Base-by-base conservation (phyloP, 164 flowering plant species). In the Houttuynia cordata region DNA sequence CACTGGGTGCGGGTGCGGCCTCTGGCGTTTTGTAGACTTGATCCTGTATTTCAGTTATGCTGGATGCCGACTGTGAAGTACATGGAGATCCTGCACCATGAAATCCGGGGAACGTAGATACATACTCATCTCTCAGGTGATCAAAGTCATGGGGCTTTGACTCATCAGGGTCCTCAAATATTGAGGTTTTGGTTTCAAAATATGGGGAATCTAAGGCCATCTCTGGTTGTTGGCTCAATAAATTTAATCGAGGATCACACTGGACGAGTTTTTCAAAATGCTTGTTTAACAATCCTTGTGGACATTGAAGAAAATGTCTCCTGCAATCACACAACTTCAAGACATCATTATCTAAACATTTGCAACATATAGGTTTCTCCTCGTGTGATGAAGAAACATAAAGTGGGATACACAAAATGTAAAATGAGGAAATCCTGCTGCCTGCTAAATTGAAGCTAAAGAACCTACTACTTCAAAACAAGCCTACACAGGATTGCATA, bases 201-300 rank as follows among this genome's bases (percentile, higher is more conserved):
- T 62, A 80, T 45, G 85, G 93, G 21, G 86, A 78, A 24, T 86
- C 91, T 70, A 88, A 61, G 49, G 61, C 71, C 23, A 78, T 74
- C 53, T 84, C 89, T 56, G 60, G 61, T 40, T 56, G 66, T 21
- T 61, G 71, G 63, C 72, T 73, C 62, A 90, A 70, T 70, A 74
- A 71, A 63, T 78, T 80, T 23, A 88, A 82, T 24, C 94, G 91
- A 68, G 68, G 73, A 66, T 91, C 97, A 75, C 90, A 83, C 66
- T 88, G 94, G 60, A 88, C 77, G 53, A 91, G 81, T 80, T 86
- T 91, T 66, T 91, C 97, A 64, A 86, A 86, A 70, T 86, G 94
- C 75, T 81, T 91, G 68, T 59, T 75, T 56, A 91, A 70, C 65
- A 82, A 56, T 7, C 96, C 97, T 62, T 75, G 85, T 10, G 90